Conservation (phyloP, 345 rosid genomes). For the Pistacia integerrima region DNA sequence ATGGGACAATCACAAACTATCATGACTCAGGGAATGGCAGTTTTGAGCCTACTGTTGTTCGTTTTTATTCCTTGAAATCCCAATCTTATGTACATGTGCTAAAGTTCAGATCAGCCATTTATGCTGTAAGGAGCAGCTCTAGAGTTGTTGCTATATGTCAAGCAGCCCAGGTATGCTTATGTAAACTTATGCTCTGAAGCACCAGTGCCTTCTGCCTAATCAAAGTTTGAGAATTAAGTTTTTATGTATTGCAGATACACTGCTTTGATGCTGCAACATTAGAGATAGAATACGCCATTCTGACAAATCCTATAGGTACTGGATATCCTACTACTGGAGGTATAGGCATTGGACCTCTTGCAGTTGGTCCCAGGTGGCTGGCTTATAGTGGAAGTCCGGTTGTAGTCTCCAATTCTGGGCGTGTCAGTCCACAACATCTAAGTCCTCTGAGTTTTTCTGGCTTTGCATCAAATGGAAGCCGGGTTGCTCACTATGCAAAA, state of each 20-base stretch:
- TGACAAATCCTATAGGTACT: constrained; percentile 59
- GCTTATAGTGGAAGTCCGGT: constrained; percentile 87
- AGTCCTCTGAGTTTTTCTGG: constrained; percentile 51
- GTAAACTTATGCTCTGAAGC: neutral
- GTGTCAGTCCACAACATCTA: constrained; percentile 67
- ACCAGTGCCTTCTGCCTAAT: neutral
- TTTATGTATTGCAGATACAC: constrained; percentile 64
- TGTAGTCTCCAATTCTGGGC: constrained; percentile 45
- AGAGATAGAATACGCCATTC: constrained; percentile 58
- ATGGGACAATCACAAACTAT: constrained; percentile 38
- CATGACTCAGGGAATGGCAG: constrained; percentile 47
- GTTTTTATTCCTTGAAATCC: constrained; percentile 77
- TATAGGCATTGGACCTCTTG: constrained; percentile 90
- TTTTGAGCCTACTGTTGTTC: constrained; percentile 54
- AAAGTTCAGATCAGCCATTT: constrained; percentile 73
- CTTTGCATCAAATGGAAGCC: constrained; percentile 51
- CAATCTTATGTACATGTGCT: constrained; percentile 70
- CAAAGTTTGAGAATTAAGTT: constrained; percentile 16
- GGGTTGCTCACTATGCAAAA: constrained; percentile 76
- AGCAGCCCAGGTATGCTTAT: constrained; percentile 67
- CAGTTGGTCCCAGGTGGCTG: constrained; percentile 94
- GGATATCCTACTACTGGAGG: constrained; percentile 57
- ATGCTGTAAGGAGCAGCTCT: constrained; percentile 87
- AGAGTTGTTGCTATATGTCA: constrained; percentile 86
- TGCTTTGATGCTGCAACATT: constrained; percentile 74